Base-by-base conservation (phyloP, 2,329 filamentous ascomycete genomes). In the Diplodia intermedia region DNA sequence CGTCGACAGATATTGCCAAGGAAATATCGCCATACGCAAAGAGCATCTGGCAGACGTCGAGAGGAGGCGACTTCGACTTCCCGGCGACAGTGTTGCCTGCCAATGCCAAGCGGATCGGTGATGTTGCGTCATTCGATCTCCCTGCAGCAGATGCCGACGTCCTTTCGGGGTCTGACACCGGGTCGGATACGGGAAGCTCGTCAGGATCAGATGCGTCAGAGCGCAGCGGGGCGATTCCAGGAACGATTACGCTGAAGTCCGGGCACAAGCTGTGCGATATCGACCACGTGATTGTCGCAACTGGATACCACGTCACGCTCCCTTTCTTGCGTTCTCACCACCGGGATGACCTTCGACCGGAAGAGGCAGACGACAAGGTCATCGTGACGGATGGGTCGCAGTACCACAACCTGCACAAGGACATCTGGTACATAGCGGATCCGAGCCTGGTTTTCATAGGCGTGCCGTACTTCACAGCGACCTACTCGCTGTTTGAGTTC, bases 401-500 rank as follows among this genome's bases (percentile, higher is more conserved):
- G 74, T 75, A 82, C 2, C 89, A 91, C 72, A 91, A 91, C 71
- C 79, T 91, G 1, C 87, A 91, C 79, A 87, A 87, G 68, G 89
- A 92, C 73, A 88, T 91, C 15, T 91, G 90, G 74, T 91, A 91
- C 76, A 90, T 91, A 53, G 83, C 84, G 0, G 89, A 91, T 69
- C 88, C 89, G 0, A 86, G 86, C 0, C 79, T 91, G 0, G 79
- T 82, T 0, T 91, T 91, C 70, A 80, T 91, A 20, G 89, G 89
- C 0, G 85, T 89, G 0, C 88, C 88, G 0, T 90, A 88, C 72
- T 86, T 90, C 72, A 86, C 86, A 0, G 88, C 88, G 0, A 91
- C 89, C 0, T 92, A 91, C 72, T 88, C 87, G 0, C 79, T 91
- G 0, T 91, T 91, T 69, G 89, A 91, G 69, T 90, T 90, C 71